These are phyloP conservation scores for Flaveria trinervia DNA, from an alignment of 129 eudicot species.

Conservation along the genomic window DNA sequence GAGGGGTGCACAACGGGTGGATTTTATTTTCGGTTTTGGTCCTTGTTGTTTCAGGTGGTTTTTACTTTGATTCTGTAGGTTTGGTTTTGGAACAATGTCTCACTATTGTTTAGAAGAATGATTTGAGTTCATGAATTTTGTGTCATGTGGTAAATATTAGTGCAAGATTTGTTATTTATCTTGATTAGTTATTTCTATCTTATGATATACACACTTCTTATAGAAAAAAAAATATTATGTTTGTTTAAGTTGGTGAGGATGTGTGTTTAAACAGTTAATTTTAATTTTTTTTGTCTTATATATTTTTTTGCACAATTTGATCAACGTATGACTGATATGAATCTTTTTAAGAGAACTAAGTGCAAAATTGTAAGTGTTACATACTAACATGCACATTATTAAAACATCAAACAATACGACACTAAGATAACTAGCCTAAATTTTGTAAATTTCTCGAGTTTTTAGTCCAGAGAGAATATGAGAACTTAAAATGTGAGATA, in stretches of 20 bases:
- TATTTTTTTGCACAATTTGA: too few species aligned
- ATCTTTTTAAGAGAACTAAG: too few species aligned
- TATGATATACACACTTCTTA: not conserved
- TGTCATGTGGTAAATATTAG: not conserved
- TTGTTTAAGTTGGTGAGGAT: not conserved
- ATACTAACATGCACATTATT: too few species aligned
- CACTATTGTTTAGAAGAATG: not conserved
- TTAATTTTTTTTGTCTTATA: too few species aligned
- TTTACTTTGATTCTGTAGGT: not conserved
- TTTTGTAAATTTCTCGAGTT: too few species aligned
- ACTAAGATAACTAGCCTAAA: too few species aligned
- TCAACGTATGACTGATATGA: not conserved
- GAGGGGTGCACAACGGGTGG: not conserved
- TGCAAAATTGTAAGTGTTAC: too few species aligned
- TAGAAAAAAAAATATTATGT: too few species aligned
- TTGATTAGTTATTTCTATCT: too few species aligned
- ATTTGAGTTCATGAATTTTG: not conserved
- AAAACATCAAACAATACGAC: too few species aligned
- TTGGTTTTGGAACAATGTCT: not conserved
- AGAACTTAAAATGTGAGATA: too few species aligned
- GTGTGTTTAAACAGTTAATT: not conserved
- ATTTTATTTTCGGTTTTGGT: slow-evolving; percentile 11
- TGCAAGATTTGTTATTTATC: not conserved
- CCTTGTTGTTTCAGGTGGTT: slow-evolving; percentile 10
- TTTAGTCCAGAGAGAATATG: too few species aligned